phyloP scores from a whole-genome alignment of 805 yeast genomes.

The Cyberlindnera euphorbiiphila region DNA sequence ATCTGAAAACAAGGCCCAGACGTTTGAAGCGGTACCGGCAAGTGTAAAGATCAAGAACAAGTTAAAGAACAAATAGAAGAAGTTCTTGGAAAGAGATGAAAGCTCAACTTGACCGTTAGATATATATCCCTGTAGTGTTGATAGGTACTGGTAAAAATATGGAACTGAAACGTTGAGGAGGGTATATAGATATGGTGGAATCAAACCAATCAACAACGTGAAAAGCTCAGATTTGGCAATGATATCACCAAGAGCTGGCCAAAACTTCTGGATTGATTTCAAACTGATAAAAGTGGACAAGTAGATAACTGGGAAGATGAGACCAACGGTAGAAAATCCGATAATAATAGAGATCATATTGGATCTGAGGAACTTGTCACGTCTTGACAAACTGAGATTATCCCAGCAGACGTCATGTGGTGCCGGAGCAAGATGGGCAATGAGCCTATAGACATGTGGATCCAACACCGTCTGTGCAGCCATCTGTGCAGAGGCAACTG shows the following conservation, averaged over 20 bases:
- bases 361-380: conserved; percentile 58
- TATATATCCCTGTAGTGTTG: conserved; percentile 81
- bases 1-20: conserved; percentile 78
- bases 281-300: conserved; percentile 77
- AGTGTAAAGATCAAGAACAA: conserved; percentile 89
- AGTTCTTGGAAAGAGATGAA: conserved; percentile 88
- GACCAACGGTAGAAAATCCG: conserved; percentile 57
- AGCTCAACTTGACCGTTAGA: conserved; percentile 91
- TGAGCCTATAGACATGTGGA: conserved; percentile 79
- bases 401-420: conserved; percentile 95
- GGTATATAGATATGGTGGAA: conserved; percentile 90
- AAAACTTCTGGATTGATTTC: conserved; percentile 72
- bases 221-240: conserved; percentile 63
- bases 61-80: conserved; percentile 90
- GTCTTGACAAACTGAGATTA: conserved; percentile 73
- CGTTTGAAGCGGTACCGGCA: conserved; percentile 85
- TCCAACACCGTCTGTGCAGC: conserved; percentile 93
- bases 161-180: conserved; percentile 81
- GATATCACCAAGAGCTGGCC: conserved; percentile 78
- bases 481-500: conserved; percentile 95
- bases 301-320: conserved; percentile 81
- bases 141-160: conserved; percentile 75
- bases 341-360: conserved; percentile 36
- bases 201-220: conserved; percentile 75
- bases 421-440: conserved; percentile 87